Evolutionary conservation across 1,284 basidiomycete genomes (phyloP), one percentile per base, ranked within the genome.

Genomic region (Ganoderma multipileum): DNA sequence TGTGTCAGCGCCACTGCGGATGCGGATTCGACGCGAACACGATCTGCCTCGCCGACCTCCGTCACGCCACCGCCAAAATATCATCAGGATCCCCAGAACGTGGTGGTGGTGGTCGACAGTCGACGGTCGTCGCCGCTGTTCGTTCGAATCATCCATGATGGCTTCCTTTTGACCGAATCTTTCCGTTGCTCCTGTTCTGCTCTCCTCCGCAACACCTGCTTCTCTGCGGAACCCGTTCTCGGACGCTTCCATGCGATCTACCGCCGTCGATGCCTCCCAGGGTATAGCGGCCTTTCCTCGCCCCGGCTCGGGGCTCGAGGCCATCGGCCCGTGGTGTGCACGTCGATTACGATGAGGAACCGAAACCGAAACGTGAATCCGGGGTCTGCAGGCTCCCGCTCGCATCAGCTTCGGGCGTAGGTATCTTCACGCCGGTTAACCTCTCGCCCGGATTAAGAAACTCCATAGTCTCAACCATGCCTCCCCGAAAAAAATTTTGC

Each of bases 201-300:
- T 50, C 47, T 50, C 47, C 47, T 50, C 47, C 47, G 47, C 47
- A 50, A 26, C 6, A n/a, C 16, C 44, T 50, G 23, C 47, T 50
- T 50, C 28, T 38, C 30, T 58, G 55, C 30, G 30, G 55, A 8
- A 12, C 8, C 28, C 52, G 30, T 55, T 18, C 52, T 55, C 52
- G 55, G 33, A 58, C 20, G 30, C 68, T 71, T 71, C 71, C 66
- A 42, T 69, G 68, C 70, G 70, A 69, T 71, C 70, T 63, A 39
- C 68, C 61, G 64, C 68, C 71, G 66, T 66, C 55, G 52, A 23
- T 30, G 42, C 33, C 47, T 47, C 14, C 23, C 28, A 42, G 42
- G 23, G 26, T 26, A 6, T 8, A 8, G 7, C 16, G 28, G 18
- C 52, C n/a, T 14, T 28, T 54, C 50, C 50, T 26, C 28, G 52